These are phyloP conservation scores for Fusarium dimerum DNA, from an alignment of 2,329 filamentous ascomycete genomes.

Conservation along the genomic window DNA sequence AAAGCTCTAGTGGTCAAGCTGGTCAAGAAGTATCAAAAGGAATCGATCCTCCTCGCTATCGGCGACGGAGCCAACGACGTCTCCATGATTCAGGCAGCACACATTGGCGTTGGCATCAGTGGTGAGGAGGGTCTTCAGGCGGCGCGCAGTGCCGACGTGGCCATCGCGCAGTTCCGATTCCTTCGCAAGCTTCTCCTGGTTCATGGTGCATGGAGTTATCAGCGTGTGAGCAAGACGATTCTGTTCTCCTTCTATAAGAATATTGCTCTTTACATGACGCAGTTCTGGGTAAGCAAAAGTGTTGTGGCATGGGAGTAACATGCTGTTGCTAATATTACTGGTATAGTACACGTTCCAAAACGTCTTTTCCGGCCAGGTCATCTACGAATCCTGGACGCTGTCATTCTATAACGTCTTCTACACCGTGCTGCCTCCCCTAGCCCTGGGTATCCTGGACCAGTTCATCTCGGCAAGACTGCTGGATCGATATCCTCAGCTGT, in stretches of 20 bases:
- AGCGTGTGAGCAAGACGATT: constrained; percentile 94
- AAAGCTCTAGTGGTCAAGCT: constrained; percentile 98
- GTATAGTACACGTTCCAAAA: constrained; percentile 93
- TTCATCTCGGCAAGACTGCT: constrained; percentile 93
- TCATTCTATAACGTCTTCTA: constrained; percentile 99
- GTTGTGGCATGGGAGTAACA: background rate
- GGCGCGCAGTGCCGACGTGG: constrained; percentile 90
- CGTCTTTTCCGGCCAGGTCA: constrained; percentile 94
- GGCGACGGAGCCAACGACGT: constrained; percentile 98
- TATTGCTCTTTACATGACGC: constrained; percentile 96
- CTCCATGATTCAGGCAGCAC: constrained; percentile 99
- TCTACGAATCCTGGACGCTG: constrained; percentile 99
- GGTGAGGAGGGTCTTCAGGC: constrained; percentile 96
- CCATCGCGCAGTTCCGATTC: constrained; percentile 94
- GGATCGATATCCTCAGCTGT: constrained; percentile 94
- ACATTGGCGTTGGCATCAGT: constrained; percentile 96
- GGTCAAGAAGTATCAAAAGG: constrained; percentile 87
- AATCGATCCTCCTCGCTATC: constrained; percentile 90
- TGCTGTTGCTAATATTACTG: constrained; percentile 18
- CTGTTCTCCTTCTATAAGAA: constrained; percentile 99
- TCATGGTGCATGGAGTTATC: constrained; percentile 96
- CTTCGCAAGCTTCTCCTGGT: constrained; percentile 92
- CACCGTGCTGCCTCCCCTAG: constrained; percentile 89
- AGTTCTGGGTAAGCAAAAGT: constrained; percentile 80
- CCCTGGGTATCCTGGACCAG: constrained; percentile 95